Evolutionary conservation across 148 eudicot genomes (phyloP), one percentile per base, ranked within the genome.

Genomic region (Rhododendron henanense): DNA sequence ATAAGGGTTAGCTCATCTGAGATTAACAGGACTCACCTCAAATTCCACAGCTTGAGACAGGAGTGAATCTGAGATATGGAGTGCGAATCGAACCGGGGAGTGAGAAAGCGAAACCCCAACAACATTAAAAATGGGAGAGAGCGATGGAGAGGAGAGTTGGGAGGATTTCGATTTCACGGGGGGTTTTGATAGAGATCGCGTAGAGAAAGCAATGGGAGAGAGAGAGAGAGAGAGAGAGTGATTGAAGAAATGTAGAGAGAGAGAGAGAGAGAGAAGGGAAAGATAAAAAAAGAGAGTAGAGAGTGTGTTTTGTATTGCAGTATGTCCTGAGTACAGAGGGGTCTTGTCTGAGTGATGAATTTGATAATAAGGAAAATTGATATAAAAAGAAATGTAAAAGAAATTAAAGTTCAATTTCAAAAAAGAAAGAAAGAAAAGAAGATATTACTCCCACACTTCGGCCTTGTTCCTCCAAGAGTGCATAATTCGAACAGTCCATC

Each of bases 11-110:
- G 63, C 23, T 33, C 16, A 39, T 69, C 11, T 84, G 21, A 84
- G 31, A 75, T 75, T 50, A 57, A 16, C 73, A 75, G 79, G 15
- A 85, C 86, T 61, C 86, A 85, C 86, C 86, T 77, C 39, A 44
- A 85, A 31, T 57, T 85, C 82, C 25, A 77, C 78, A 53, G 73
- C 86, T 55, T 48, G 25, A 53, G 55, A 77, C 82, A 57, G 10
- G 6, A 51, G 48, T 33, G n/a, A 77, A 57, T 78, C 82, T 50
- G 39, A 15, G 37, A 78, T 41, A 41, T 8, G 57, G 82, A 61
- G 53, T 39, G 82, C 28, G 74, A 77, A n/a, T 85, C 75, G 28
- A 78, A 50, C 55, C 35, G 6, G 28, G 33, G n/a, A 78, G 35
- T 55, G 82, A 35, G 45, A 25, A 44, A 41, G 25, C 9, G 28